phyloP scores from a whole-genome alignment of 140 eudicot genomes.

The Cichorium intybus region DNA sequence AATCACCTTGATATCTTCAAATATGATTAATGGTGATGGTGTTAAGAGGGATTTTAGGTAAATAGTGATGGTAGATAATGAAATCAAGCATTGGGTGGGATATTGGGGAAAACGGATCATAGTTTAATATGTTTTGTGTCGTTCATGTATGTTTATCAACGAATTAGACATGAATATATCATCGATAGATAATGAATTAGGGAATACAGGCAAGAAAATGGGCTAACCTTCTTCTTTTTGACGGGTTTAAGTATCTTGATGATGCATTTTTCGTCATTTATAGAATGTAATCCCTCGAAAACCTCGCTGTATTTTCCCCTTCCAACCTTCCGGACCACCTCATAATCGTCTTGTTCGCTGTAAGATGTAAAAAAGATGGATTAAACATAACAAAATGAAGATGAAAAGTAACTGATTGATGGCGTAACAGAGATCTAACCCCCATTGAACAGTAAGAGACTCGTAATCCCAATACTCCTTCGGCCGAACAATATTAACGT shows the following conservation, averaged over 20 bases:
- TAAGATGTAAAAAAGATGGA: background rate
- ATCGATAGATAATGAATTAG: background rate
- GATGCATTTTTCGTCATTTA: constrained; percentile 57
- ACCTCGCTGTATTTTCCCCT: constrained; percentile 93
- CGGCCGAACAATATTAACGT: constrained; percentile 59
- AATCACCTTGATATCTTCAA: too few species aligned
- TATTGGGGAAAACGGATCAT: too few species aligned
- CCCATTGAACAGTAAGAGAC: constrained; percentile 73
- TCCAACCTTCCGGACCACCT: constrained; percentile 84
- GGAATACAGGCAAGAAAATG: background rate
- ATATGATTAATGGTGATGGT: too few species aligned
- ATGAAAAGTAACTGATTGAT: background rate
- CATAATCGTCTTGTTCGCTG: constrained; percentile 86
- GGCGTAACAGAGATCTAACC: constrained; percentile 25
- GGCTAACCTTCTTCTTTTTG: constrained; percentile 75
- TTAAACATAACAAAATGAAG: background rate
- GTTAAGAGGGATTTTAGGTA: too few species aligned
- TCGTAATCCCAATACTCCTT: constrained; percentile 72
- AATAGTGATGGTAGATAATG: too few species aligned
- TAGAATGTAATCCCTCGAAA: constrained; percentile 69
- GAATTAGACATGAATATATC: background rate
- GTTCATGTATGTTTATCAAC: background rate
- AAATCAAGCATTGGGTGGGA: too few species aligned
- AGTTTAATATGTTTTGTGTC: background rate
- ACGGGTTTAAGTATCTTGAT: constrained; percentile 86